Evolutionary conservation across 2,329 filamentous ascomycete species (phyloP), one percentile per base, ranked within the genome.

Genomic region (Fusarium siculi): DNA sequence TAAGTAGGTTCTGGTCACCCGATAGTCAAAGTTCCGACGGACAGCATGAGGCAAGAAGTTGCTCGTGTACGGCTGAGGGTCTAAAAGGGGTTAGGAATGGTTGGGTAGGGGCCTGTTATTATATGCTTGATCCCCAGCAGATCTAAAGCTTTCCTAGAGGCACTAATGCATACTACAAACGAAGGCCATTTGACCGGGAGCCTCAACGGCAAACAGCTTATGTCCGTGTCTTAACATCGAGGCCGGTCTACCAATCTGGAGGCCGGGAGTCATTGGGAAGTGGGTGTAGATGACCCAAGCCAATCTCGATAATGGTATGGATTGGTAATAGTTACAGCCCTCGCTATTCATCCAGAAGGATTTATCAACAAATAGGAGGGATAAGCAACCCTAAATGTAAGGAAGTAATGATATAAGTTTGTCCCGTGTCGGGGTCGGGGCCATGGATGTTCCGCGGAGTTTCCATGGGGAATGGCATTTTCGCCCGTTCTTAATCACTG

Each of bases 401-500:
- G 42, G 34, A 25, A 28, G 40, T 32, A 23, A 57, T 42, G 61
- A 57, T 57, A 57, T 59, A 50, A 63, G 34, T 46, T 46, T 67
- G 60, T 50, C 39, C 63, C 43, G 43, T 42, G 36, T 61, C 64
- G 66, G 58, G 44, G 40, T 47, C 68, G 65, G 63, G 25, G 36
- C 69, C 76, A 70, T 52, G 76, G 72, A 62, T 37, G 42, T n/a
- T 65, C 76, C 76, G 67, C 63, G 77, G 77, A 76, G 46, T 37
- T 42, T 77, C 77, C 77, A 62, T 66, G 76, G 76, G 54, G 9
- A 7, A 8, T 42, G 21, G 23, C 25, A 39, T 32, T 40, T 40
- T 67, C 39, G 61, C 63, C 63, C 54, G 58, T 62, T 63, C 49
- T 69, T 75, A 64, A 69, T 64, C 55, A 55, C 30, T 46, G 28